Conservation (phyloP, 23 red algal species). For the Gracilaria gracilis region DNA sequence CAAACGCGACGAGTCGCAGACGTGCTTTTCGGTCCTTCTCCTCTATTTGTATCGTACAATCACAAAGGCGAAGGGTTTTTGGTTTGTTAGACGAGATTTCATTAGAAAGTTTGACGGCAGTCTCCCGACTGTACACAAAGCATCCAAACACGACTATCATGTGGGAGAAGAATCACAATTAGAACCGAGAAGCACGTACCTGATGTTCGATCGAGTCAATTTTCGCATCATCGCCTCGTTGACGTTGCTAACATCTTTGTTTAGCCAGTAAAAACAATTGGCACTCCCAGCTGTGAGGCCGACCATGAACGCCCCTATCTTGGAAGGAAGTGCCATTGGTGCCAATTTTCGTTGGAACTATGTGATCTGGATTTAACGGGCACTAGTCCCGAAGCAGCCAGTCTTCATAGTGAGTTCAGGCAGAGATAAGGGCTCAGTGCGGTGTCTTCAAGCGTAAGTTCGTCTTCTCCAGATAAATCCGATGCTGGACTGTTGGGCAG, state of each 20-base stretch:
- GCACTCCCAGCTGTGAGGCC: slow-evolving; percentile 51
- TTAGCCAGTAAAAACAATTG: slow-evolving; percentile 61
- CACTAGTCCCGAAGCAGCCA: background rate
- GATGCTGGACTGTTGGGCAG: too few relatives aligned
- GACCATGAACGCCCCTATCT: slow-evolving; percentile 70
- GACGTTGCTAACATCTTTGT: slow-evolving; percentile 54
- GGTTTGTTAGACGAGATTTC: background rate
- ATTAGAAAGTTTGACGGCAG: background rate
- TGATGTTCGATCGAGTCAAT: slow-evolving; percentile 45
- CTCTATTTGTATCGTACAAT: slow-evolving; percentile 30
- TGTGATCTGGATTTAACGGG: background rate
- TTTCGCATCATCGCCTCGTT: slow-evolving; percentile 59
- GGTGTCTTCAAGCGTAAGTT: too few relatives aligned
- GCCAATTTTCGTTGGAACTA: background rate
- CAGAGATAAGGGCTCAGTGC: too few relatives aligned
- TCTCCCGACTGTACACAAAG: background rate
- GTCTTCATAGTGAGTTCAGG: too few relatives aligned
- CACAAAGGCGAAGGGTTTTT: background rate
- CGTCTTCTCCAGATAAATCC: too few relatives aligned
- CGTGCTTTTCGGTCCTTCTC: slow-evolving; percentile 53
- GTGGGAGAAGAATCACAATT: background rate
- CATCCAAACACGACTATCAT: background rate
- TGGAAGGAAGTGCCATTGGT: slow-evolving; percentile 57
- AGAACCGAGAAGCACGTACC: background rate
- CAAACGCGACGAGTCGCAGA: slow-evolving; percentile 41